These are phyloP conservation scores for Pyrenula aspistea DNA, from an alignment of 495 filamentous ascomycete species.

Conservation along the genomic window DNA sequence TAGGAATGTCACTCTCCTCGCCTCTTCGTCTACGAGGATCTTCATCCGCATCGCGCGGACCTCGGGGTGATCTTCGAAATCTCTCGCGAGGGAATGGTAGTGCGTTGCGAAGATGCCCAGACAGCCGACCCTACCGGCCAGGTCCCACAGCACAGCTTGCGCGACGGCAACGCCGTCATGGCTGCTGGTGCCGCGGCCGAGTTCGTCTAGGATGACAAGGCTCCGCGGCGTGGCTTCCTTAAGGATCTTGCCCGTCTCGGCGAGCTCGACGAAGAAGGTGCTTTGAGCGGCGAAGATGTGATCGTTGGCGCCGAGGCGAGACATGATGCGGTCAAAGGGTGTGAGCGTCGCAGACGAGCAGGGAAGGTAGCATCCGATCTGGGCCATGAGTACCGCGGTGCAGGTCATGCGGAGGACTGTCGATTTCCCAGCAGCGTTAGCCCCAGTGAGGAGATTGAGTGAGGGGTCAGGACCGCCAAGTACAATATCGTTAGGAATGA, in stretches of 20 bases:
- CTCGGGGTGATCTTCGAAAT: constrained; percentile 83
- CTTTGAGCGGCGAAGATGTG: constrained; percentile 98
- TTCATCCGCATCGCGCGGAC: constrained; percentile 79
- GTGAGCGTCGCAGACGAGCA: constrained; percentile 75
- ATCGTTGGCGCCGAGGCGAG: constrained; percentile 92
- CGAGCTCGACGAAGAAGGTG: constrained; percentile 96
- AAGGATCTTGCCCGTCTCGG: constrained; percentile 97
- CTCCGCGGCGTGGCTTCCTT: constrained; percentile 89
- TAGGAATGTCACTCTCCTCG: constrained; percentile 77
- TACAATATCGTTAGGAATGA: constrained; percentile 91
- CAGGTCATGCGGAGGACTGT: constrained; percentile 98
- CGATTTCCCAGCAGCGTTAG: constrained; percentile 96
- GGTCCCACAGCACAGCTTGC: constrained; percentile 89
- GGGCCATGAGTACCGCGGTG: constrained; percentile 95
- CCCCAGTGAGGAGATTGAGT: constrained; percentile 87
- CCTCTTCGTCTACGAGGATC: constrained; percentile 82
- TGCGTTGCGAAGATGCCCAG: constrained; percentile 97
- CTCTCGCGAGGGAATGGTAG: constrained; percentile 85
- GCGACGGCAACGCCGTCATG: constrained; percentile 97
- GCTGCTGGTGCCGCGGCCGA: constrained; percentile 84
- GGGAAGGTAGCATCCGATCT: constrained; percentile 90
- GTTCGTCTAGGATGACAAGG: constrained; percentile 94
- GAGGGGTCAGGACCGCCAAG: constrained; percentile 70
- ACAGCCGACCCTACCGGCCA: constrained; percentile 86
- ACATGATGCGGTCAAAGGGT: constrained; percentile 96